Evolutionary conservation across 2,329 filamentous ascomycete species (phyloP), one percentile per base, ranked within the genome.

Genomic region (Huntiella omanensis): DNA sequence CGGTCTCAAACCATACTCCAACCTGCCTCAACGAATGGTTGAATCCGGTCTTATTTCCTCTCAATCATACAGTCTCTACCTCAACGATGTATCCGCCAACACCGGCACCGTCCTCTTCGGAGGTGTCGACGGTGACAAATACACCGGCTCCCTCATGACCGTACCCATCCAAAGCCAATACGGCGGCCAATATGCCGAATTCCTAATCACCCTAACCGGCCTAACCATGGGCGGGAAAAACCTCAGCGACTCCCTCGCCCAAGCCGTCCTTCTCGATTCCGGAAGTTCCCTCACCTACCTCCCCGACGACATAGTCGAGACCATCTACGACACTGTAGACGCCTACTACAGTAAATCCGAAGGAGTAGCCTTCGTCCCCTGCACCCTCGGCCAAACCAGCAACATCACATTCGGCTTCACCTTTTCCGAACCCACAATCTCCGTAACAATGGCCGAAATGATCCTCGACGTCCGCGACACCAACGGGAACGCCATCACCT

Each of bases 31-130:
- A 37, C 72, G 72, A 50, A 65, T 87, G 64, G 72, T 72, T 1
- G 60, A 71, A 28, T 64, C 71, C 3, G 75, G 74, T 5, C 46
- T 69, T 43, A 83, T 83, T 52, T 60, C 69, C 13, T 75, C 77
- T 13, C 78, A 71, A 46, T 77, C 80, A 2, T 87, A 79, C 62
- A 83, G 78, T 55, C 61, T 88, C 38, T 86, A 78, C 75, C 65
- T 86, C 13, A 80, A 86, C 60, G 80, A 85, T 55, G 62, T 84
- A 5, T 69, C 77, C 51, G 65, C 79, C 17, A 72, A 61, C 54
- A 73, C 66, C 0, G 82, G 82, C 46, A 77, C 65, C 50, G 76
- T 87, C 46, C 63, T 87, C 1, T 87, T 87, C 53, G 82, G 82
- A 28, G 82, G 83, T 28, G 70, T 87, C 48, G 79, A 87, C 59